Evolutionary conservation across 2,329 filamentous ascomycete species (phyloP).

Genomic region (Trichoderma atrobrunneum): DNA sequence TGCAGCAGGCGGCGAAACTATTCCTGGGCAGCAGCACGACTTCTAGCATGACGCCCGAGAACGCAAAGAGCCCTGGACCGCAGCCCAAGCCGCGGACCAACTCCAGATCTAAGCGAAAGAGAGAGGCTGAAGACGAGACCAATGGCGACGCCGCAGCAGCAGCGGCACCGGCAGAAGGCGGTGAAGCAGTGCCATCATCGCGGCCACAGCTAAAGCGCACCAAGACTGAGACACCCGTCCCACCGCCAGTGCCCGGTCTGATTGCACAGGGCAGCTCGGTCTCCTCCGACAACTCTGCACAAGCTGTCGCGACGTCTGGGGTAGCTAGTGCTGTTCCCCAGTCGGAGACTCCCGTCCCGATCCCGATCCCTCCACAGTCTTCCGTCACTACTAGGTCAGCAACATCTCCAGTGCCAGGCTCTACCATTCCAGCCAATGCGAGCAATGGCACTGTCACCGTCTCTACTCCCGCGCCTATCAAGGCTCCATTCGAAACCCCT

Average conservation of each 20-base stretch:
- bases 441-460: constrained; percentile 21
- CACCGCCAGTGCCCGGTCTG: constrained; percentile 39
- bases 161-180: constrained; percentile 16
- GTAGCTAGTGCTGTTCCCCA: constrained; percentile 25
- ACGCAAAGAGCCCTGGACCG: constrained; percentile 21
- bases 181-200: constrained; percentile 31
- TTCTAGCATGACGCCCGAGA: constrained; percentile 31
- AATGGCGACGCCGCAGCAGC: constrained; percentile 29
- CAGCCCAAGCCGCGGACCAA: constrained; percentile 31
- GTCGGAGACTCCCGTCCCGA: constrained; percentile 44
- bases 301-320: constrained; percentile 24
- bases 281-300: constrained; percentile 25
- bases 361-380: constrained; percentile 34
- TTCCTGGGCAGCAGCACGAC: constrained; percentile 39
- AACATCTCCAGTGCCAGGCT: constrained; percentile 32
- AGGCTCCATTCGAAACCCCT: constrained; percentile 36
- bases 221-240: constrained; percentile 58
- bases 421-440: constrained; percentile 16
- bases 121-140: constrained; percentile 36
- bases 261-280: constrained; percentile 29
- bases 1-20: constrained; percentile 47
- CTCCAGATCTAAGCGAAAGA: constrained; percentile 45
- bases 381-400: constrained; percentile 29
- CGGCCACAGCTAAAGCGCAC: constrained; percentile 48
- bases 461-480: constrained; percentile 31